Conservation (phyloP, 306 rosid species). For the Alnus glutinosa region DNA sequence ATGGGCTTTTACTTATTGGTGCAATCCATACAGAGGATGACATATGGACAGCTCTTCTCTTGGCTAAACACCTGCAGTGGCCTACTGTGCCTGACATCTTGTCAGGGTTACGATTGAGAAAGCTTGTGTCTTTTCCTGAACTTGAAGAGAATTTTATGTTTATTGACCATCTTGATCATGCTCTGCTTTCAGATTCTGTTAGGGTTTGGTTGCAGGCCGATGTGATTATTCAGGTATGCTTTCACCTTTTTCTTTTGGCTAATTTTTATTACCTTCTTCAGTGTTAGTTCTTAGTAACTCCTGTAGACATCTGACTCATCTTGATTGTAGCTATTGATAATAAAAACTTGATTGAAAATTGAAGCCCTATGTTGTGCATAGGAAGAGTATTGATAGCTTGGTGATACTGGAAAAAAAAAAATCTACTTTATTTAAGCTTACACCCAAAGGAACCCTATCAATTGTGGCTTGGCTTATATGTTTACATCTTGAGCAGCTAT, state of each 20-base stretch:
- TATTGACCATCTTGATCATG: constrained; percentile 92
- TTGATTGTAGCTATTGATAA: neutral
- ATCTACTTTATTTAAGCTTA: neutral
- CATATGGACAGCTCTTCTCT: constrained; percentile 88
- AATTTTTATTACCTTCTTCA: constrained; percentile 23
- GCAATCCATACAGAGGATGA: constrained; percentile 85
- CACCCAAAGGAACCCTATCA: neutral
- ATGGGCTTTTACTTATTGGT: constrained; percentile 75
- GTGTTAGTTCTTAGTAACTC: neutral
- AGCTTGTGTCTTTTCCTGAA: constrained; percentile 63
- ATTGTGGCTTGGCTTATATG: neutral
- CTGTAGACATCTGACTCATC: neutral
- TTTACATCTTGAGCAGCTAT: neutral
- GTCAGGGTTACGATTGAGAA: constrained; percentile 89
- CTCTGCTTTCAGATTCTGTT: constrained; percentile 70
- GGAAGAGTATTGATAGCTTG: neutral
- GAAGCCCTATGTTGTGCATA: neutral
- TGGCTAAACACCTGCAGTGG: constrained; percentile 89
- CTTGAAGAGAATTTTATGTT: constrained; percentile 56
- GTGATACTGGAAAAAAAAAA: neutral
- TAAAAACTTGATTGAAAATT: neutral
- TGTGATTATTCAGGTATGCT: constrained; percentile 79
- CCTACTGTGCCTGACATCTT: constrained; percentile 89
- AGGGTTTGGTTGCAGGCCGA: constrained; percentile 61
- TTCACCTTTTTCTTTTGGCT: constrained; percentile 8